These are phyloP conservation scores for Harringtonia aguacate DNA, from an alignment of 2,329 filamentous ascomycete species.

Conservation along the genomic window DNA sequence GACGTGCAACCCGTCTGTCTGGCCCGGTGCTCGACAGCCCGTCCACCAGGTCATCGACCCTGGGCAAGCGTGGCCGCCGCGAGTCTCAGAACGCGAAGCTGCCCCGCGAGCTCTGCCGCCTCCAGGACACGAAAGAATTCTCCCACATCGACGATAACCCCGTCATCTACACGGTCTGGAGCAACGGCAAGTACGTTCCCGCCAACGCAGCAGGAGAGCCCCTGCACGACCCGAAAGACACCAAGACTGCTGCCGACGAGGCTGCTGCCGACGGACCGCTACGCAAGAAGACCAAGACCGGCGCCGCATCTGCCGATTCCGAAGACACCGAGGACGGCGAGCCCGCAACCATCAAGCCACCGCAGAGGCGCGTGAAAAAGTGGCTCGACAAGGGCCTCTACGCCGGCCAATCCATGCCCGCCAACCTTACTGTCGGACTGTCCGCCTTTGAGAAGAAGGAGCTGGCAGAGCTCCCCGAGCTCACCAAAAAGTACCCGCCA, in stretches of 20 bases:
- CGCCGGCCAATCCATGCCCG: slow-evolving; percentile 60
- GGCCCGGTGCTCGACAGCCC: slow-evolving; percentile 31
- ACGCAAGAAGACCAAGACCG: slow-evolving; percentile 13
- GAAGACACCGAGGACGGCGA: slow-evolving; percentile 16
- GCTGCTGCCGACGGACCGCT: slow-evolving; percentile 14
- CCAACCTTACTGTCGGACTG: slow-evolving; percentile 36
- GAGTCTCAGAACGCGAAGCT: slow-evolving; percentile 20
- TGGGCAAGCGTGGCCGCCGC: slow-evolving; percentile 50
- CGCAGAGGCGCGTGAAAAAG: slow-evolving; percentile 48
- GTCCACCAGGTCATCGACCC: slow-evolving; percentile 33
- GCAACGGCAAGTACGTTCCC: slow-evolving; percentile 50
- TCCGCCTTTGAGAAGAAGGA: slow-evolving; percentile 39
- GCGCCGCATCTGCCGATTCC: slow-evolving; percentile 8
- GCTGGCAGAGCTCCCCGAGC: slow-evolving; percentile 34
- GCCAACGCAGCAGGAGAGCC: slow-evolving; percentile 26
- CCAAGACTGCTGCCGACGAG: slow-evolving; percentile 12
- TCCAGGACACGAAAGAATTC: slow-evolving; percentile 55
- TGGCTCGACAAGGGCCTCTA: slow-evolving; percentile 80
- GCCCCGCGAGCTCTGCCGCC: slow-evolving; percentile 42
- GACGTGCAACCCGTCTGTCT: slow-evolving; percentile 34
- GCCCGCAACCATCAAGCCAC: slow-evolving; percentile 19
- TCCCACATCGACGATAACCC: slow-evolving; percentile 47
- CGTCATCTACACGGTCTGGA: slow-evolving; percentile 50
- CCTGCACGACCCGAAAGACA: slow-evolving; percentile 18
- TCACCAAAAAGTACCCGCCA: slow-evolving; percentile 32